phyloP scores from a whole-genome alignment of 2,329 filamentous ascomycete species.

The Sporothrix variecibatus region DNA sequence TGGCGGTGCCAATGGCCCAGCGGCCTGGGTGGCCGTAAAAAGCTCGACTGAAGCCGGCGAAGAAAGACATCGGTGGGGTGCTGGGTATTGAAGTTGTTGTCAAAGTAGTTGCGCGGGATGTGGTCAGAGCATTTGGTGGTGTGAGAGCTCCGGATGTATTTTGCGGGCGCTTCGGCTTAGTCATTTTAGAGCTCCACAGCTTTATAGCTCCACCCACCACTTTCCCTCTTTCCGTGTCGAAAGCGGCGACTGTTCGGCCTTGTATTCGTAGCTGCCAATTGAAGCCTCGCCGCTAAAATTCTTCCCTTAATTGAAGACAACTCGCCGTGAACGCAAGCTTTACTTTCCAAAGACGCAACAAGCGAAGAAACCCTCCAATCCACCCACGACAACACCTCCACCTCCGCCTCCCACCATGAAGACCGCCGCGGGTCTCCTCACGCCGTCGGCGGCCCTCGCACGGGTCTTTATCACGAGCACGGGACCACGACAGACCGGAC shows the following conservation, averaged over 20 bases:
- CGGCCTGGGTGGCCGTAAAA: slow-evolving; percentile 46
- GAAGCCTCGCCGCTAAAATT: not conserved
- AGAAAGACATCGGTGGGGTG: slow-evolving; percentile 31
- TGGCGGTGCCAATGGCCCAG: slow-evolving; percentile 48
- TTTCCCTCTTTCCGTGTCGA: not conserved
- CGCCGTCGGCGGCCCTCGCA: slow-evolving; percentile 49
- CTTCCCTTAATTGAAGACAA: not conserved
- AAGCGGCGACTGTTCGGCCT: too few relatives aligned
- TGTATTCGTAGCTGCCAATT: not conserved
- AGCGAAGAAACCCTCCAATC: not conserved
- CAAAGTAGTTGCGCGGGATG: too few relatives aligned
- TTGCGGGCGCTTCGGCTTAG: not conserved
- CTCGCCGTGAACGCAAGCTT: not conserved
- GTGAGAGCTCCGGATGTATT: not conserved
- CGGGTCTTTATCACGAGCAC: slow-evolving; percentile 44
- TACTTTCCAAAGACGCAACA: not conserved
- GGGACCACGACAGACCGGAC: not conserved
- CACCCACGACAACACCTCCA: not conserved
- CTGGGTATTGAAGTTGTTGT: not conserved
- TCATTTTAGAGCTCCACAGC: not conserved
- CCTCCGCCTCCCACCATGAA: slow-evolving; percentile 39
- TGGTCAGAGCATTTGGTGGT: not conserved
- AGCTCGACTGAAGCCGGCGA: slow-evolving; percentile 28
- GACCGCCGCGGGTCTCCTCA: slow-evolving; percentile 44
- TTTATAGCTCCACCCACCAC: not conserved